These are phyloP conservation scores for Metarhizium humberi DNA, from an alignment of 2,329 filamentous ascomycete genomes.

Conservation along the genomic window DNA sequence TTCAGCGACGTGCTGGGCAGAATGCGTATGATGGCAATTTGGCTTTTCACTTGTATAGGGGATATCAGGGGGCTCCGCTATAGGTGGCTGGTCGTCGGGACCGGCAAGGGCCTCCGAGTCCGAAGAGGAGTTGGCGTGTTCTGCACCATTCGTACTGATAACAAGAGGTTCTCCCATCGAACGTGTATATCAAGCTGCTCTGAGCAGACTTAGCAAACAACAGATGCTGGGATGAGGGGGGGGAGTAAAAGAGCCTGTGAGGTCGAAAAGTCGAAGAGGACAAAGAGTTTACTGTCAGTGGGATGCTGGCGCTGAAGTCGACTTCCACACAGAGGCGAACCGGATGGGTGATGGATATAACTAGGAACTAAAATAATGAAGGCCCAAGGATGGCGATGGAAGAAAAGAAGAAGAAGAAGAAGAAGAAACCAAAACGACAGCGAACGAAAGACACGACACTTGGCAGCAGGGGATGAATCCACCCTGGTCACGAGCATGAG, in stretches of 20 bases:
- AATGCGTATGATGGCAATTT: constrained; percentile 24
- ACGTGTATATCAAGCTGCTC: constrained; percentile 19
- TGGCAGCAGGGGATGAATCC: background rate
- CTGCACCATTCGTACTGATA: constrained; percentile 31
- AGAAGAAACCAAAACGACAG: background rate
- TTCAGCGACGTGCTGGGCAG: constrained; percentile 24
- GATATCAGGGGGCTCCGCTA: constrained; percentile 27
- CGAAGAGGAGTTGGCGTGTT: constrained; percentile 28
- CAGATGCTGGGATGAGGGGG: constrained; percentile 3
- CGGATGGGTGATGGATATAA: background rate
- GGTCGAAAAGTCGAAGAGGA: background rate
- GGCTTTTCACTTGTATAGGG: constrained; percentile 19
- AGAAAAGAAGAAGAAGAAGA: background rate
- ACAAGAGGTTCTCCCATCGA: constrained; percentile 32
- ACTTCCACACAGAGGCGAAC: background rate
- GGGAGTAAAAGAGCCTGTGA: constrained; percentile 6
- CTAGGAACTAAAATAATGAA: background rate
- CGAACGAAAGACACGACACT: constrained; percentile 1
- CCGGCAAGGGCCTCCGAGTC: constrained; percentile 25
- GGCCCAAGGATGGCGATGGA: constrained; percentile 1
- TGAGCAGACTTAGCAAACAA: constrained; percentile 4
- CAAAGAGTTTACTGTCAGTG: background rate
- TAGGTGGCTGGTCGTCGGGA: constrained; percentile 30
- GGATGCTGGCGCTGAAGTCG: background rate
- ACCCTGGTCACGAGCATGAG: constrained; percentile 1